Conservation (phyloP, 2,329 filamentous ascomycete genomes). For the Neodidymelliopsis sp. region DNA sequence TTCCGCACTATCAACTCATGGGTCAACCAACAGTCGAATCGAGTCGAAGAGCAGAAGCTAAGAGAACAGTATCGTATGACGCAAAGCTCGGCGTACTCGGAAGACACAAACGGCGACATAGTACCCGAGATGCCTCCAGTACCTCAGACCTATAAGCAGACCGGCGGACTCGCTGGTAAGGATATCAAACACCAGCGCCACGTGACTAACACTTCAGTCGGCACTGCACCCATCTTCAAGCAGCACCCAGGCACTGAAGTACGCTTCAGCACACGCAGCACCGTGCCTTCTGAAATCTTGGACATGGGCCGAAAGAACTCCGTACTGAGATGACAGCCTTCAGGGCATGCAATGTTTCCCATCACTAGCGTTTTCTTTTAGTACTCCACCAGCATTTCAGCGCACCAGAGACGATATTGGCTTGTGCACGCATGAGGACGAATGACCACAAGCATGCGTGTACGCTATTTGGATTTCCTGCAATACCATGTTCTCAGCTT, state of each 20-base stretch:
- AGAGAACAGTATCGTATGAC: constrained; percentile 46
- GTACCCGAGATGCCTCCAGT: constrained; percentile 43
- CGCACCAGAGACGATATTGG: constrained; percentile 5
- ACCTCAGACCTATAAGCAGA: constrained; percentile 28
- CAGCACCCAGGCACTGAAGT: constrained; percentile 52
- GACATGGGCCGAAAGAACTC: constrained; percentile 39
- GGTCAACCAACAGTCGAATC: constrained; percentile 51
- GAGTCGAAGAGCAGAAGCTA: constrained; percentile 46
- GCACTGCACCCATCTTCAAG: constrained; percentile 52
- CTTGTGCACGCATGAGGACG: background rate
- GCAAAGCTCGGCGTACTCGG: constrained; percentile 36
- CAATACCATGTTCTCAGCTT: constrained; percentile 2
- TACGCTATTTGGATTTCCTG: constrained; percentile 6
- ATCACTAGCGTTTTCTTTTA: constrained; percentile 8
- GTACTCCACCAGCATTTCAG: constrained; percentile 16
- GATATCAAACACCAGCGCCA: constrained; percentile 46
- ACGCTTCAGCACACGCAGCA: constrained; percentile 47
- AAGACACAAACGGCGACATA: constrained; percentile 29
- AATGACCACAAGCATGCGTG: constrained; percentile 7
- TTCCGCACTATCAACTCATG: constrained; percentile 53
- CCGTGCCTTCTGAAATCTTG: constrained; percentile 50
- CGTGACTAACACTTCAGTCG: constrained; percentile 39
- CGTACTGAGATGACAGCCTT: constrained; percentile 23
- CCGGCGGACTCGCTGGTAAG: constrained; percentile 38
- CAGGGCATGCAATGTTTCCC: background rate